Evolutionary conservation across 2,329 filamentous ascomycete species (phyloP).

Genomic region (Colletotrichum karsti): DNA sequence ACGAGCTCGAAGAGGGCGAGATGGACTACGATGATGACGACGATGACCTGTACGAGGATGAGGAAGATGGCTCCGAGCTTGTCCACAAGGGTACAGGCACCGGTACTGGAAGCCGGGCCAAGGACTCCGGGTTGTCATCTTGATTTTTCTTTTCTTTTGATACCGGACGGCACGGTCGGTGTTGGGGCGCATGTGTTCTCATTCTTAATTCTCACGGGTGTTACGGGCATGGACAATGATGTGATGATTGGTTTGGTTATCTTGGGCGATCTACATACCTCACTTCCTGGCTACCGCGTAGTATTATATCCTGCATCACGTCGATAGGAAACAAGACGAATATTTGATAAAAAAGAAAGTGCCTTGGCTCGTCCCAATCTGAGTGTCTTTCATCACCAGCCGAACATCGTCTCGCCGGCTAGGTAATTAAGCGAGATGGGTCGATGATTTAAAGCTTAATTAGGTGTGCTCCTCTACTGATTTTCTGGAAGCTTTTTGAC

Average conservation of each 20-base stretch:
- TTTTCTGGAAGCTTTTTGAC: not conserved
- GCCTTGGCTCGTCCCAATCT: not conserved
- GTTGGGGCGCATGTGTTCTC: not conserved
- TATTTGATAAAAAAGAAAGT: not conserved
- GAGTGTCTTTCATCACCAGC: not conserved
- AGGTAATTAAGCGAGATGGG: conserved; percentile 3
- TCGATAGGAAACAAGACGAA: conserved; percentile 18
- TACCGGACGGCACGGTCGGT: conserved; percentile 6
- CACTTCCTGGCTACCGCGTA: conserved; percentile 2
- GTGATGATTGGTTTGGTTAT: conserved; percentile 21
- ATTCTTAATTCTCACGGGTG: not conserved
- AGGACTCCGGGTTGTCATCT: conserved; percentile 27
- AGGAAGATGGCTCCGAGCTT: conserved; percentile 22
- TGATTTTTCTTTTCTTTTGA: not conserved
- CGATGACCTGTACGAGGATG: conserved; percentile 29
- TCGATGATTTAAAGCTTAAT: not conserved
- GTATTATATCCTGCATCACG: conserved; percentile 3
- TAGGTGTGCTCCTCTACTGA: not conserved
- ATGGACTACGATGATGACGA: conserved; percentile 36
- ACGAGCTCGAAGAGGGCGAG: conserved; percentile 37
- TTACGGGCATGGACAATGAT: conserved; percentile 22
- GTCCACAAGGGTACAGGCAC: conserved; percentile 27
- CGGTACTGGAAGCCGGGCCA: conserved; percentile 25
- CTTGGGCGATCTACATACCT: conserved; percentile 21
- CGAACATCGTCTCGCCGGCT: not conserved